Percentiles rank a stretch among this genome's conserved stretches.
phyloP scores from a whole-genome alignment of 768 basidiomycete species.

The Filobasidium wieringae region DNA sequence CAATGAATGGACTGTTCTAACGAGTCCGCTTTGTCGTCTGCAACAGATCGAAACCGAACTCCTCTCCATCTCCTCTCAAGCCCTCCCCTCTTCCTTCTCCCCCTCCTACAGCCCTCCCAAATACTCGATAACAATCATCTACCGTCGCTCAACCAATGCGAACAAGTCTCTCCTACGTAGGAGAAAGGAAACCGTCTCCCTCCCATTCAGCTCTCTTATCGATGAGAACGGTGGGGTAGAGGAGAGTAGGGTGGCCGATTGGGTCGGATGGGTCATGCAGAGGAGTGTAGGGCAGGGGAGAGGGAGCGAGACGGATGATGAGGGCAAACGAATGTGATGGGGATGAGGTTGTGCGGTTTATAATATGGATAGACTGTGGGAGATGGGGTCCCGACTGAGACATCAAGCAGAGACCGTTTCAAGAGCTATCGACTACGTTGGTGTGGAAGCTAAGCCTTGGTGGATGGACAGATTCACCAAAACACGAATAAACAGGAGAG shows the following conservation, averaged over 20 bases:
- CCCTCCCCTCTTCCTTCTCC: slow-evolving; percentile 43
- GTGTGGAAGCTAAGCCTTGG: too few species aligned
- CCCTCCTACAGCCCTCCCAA: slow-evolving; percentile 46
- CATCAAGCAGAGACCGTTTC: too few species aligned
- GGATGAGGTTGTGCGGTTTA: too few species aligned
- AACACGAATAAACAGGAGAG: too few species aligned
- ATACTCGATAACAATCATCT: slow-evolving; percentile 48
- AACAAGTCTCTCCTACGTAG: slow-evolving; percentile 14
- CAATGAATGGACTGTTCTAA: not conserved
- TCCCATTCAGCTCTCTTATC: slow-evolving; percentile 3
- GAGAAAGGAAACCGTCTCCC: not conserved
- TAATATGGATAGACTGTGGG: too few species aligned
- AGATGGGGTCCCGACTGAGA: too few species aligned
- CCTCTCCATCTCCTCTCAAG: slow-evolving; percentile 63
- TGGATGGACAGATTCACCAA: too few species aligned
- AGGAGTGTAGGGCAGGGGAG: not conserved
- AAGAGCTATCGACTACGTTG: too few species aligned
- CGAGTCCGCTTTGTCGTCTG: not conserved
- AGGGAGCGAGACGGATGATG: not conserved
- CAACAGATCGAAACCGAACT: slow-evolving; percentile 77
- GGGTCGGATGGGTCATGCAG: slow-evolving; percentile 4
- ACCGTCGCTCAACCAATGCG: slow-evolving; percentile 15
- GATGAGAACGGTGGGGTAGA: slow-evolving; percentile 13
- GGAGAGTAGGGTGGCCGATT: slow-evolving; percentile 12
- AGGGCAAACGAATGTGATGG: not conserved